Base-by-base conservation (phyloP, 2,329 filamentous ascomycete genomes). In the Bipolaris zeicola region DNA sequence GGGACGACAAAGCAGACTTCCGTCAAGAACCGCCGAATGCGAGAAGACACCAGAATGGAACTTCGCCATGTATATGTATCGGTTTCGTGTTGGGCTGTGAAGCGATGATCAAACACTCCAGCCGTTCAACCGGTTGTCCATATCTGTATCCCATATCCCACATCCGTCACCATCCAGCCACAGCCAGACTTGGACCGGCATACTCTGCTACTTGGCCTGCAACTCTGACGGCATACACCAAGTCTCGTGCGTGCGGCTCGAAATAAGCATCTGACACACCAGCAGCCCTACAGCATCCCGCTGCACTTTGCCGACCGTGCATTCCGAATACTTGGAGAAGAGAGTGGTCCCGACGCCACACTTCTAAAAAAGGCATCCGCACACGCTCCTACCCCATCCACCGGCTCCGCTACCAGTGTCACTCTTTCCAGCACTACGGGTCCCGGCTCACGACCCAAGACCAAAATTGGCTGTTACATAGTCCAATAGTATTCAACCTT, bases 231-330 rank as follows among this genome's bases (percentile, higher is more conserved):
- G 57, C 43, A 55, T 36, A 52, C 60, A 59, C 44, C 50, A 50
- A 52, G 55, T 52, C 61, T 61, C 44, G 56, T 67, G 62, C 61
- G 65, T 72, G 72, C 61, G 69, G 70, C 72, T 75, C 69, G 66
- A 60, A 65, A 67, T 66, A 73, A 73, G 68, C 65, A 67, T 76
- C 71, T 75, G 65, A 76, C 71, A 76, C 71, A 70, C 71, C 70
- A 73, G 67, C 72, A 72, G 38, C 54, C 61, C 49, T 64, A 64
- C 58, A 62, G 58, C 57, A 54, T 66, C 63, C 62, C 60, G 60
- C 61, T 61, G 57, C 64, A 61, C 44, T 45, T 53, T 63, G 59
- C 47, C 47, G 55, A 56, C 49, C 50, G 57, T 64, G 58, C 46
- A 54, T 58, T 53, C 50, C 50, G 52, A 55, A 47, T 39, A 46